A percentile compares a stretch with the other conserved stretches of the same genome.
phyloP scores from a whole-genome alignment of 2,329 filamentous ascomycete genomes.

The Zymoseptoria crescenta region DNA sequence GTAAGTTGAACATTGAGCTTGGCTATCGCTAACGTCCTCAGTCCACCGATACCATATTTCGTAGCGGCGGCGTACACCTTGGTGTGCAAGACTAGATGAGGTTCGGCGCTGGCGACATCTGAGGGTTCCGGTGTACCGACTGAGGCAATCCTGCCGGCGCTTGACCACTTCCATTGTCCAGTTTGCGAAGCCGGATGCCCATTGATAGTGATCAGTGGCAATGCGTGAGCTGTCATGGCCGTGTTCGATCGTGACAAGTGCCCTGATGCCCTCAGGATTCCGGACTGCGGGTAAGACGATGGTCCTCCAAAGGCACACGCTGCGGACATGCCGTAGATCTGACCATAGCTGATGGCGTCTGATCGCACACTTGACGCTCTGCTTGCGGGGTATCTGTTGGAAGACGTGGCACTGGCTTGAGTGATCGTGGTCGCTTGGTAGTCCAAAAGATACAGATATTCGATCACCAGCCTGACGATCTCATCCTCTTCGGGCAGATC shows the following conservation, averaged over 20 bases:
- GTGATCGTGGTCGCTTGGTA: slow-evolving; percentile 14
- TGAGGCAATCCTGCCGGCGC: neutral
- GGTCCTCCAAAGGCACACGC: slow-evolving; percentile 21
- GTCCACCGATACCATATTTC: slow-evolving; percentile 19
- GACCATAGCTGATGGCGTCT: slow-evolving; percentile 18
- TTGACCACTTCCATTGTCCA: neutral
- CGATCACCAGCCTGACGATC: slow-evolving; percentile 18
- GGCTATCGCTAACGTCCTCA: slow-evolving; percentile 19
- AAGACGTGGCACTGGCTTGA: slow-evolving; percentile 3
- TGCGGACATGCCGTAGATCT: slow-evolving; percentile 20
- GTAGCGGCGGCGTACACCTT: slow-evolving; percentile 21
- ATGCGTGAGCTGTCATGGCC: slow-evolving; percentile 17
- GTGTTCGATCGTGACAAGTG: slow-evolving; percentile 13
- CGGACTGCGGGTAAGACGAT: slow-evolving; percentile 1
- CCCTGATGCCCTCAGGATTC: neutral
- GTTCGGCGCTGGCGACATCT: slow-evolving; percentile 15
- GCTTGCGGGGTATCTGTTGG: neutral
- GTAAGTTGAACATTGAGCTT: slow-evolving; percentile 23
- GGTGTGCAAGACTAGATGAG: slow-evolving; percentile 18
- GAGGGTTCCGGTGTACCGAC: slow-evolving; percentile 13
- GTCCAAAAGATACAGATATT: slow-evolving; percentile 23
- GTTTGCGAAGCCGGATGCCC: neutral
- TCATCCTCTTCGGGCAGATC: slow-evolving; percentile 19
- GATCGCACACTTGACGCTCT: slow-evolving; percentile 17
- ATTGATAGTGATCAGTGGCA: slow-evolving; percentile 6